Conservation (phyloP, 2,329 filamentous ascomycete genomes). For the Colletotrichum sidae region DNA sequence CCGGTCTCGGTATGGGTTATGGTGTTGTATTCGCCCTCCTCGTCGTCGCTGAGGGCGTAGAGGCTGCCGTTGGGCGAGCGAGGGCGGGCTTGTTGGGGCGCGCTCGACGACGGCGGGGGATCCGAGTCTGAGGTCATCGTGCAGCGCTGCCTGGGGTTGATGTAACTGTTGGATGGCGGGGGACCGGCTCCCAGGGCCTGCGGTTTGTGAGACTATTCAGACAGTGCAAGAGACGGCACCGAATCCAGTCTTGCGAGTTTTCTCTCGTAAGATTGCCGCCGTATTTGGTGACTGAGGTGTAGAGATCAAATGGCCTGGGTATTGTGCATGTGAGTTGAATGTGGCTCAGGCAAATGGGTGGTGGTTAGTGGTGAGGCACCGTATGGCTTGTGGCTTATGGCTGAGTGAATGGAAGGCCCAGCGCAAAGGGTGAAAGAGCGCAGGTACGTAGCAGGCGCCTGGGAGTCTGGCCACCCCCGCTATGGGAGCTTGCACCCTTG, state of each 20-base stretch:
- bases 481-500: constrained; percentile 33
- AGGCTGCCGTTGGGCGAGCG: constrained; percentile 87
- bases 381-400: too few species aligned
- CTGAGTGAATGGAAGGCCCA: constrained; percentile 1
- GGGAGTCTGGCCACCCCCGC: constrained; percentile 32
- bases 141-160: constrained; percentile 20
- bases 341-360: constrained; percentile 33
- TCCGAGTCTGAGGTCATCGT: constrained; percentile 38
- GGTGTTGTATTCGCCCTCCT: constrained; percentile 94
- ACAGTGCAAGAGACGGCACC: constrained; percentile 4
- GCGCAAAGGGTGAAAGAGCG: neutral
- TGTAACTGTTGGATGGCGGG: constrained; percentile 12
- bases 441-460: constrained; percentile 1
- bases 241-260: constrained; percentile 13
- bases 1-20: constrained; percentile 83
- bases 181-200: constrained; percentile 18
- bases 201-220: constrained; percentile 16
- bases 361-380: neutral
- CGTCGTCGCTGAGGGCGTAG: constrained; percentile 96
- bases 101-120: constrained; percentile 34
- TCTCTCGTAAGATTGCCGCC: neutral
- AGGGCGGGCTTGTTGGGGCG: constrained; percentile 48
- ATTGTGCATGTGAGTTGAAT: constrained; percentile 32
- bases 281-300: neutral
- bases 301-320: neutral